Conservation (phyloP, 2,329 filamentous ascomycete species). For the Amylocarpus encephaloides region DNA sequence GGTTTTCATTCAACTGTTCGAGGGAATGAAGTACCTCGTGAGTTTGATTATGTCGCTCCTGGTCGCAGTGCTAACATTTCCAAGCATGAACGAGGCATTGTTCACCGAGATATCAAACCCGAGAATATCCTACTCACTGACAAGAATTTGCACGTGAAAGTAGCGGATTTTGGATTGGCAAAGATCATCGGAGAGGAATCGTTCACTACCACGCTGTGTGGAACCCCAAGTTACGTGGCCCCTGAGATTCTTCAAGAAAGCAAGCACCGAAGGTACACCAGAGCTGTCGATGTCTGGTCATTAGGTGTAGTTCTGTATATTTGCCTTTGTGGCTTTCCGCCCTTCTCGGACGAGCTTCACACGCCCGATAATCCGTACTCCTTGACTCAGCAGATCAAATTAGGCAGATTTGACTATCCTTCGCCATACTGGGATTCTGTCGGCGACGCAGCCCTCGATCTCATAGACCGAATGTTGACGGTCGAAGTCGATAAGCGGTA, state of each 20-base stretch:
- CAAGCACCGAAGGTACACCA: slow-evolving; percentile 80
- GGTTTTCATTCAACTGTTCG: slow-evolving; percentile 85
- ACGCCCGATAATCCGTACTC: slow-evolving; percentile 76
- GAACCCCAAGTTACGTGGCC: slow-evolving; percentile 95
- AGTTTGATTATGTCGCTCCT: slow-evolving; percentile 29
- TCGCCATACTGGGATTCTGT: slow-evolving; percentile 93
- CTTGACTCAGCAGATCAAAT: slow-evolving; percentile 82
- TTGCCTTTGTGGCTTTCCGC: slow-evolving; percentile 91
- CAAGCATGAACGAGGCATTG: slow-evolving; percentile 93
- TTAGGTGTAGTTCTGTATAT: slow-evolving; percentile 97
- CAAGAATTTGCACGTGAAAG: slow-evolving; percentile 77
- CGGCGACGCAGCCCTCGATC: slow-evolving; percentile 77
- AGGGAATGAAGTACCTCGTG: slow-evolving; percentile 92
- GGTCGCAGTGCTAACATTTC: slow-evolving; percentile 26
- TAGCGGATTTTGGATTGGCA: slow-evolving; percentile 93
- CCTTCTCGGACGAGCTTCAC: slow-evolving; percentile 91
- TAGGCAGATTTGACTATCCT: slow-evolving; percentile 86
- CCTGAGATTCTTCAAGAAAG: slow-evolving; percentile 87
- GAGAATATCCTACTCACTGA: slow-evolving; percentile 71
- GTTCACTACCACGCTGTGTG: slow-evolving; percentile 92
- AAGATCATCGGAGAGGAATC: slow-evolving; percentile 99
- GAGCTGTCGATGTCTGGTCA: slow-evolving; percentile 94
- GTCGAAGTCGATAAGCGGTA: slow-evolving; percentile 79
- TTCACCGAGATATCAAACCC: slow-evolving; percentile 78
- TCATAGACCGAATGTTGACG: slow-evolving; percentile 92